Evolutionary conservation across 768 basidiomycete species (phyloP).

Genomic region (Leccinum olivaceopallidum): DNA sequence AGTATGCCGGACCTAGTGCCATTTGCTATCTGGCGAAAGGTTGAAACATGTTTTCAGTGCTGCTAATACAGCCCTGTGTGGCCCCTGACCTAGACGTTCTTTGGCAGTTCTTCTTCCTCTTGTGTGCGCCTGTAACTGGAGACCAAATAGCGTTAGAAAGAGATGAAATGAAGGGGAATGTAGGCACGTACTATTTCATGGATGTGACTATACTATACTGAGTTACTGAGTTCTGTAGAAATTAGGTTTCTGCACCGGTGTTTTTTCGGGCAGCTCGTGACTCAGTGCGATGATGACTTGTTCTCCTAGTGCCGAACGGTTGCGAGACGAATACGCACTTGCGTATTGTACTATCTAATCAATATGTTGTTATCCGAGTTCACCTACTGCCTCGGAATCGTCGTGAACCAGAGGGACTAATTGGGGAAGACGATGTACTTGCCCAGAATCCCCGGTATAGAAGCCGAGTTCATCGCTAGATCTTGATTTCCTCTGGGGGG

Average conservation of each 20-base stretch:
- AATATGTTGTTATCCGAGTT: constrained; percentile 48
- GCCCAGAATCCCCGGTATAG: constrained; percentile 56
- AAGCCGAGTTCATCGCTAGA: constrained; percentile 43
- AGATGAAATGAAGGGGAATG: neutral
- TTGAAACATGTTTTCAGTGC: constrained; percentile 27
- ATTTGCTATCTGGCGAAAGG: constrained; percentile 48
- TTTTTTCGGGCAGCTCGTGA: constrained; percentile 54
- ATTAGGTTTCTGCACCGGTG: constrained; percentile 47
- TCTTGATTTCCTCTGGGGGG: constrained; percentile 41
- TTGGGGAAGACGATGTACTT: constrained; percentile 3
- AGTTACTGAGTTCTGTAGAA: constrained; percentile 26
- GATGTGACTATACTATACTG: constrained; percentile 35
- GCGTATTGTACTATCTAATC: constrained; percentile 67
- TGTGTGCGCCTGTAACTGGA: constrained; percentile 48
- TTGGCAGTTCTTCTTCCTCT: constrained; percentile 50
- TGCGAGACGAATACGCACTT: constrained; percentile 36
- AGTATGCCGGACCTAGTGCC: constrained; percentile 60
- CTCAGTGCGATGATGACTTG: constrained; percentile 42
- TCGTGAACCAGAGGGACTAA: neutral
- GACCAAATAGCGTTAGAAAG: neutral
- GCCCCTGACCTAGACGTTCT: constrained; percentile 60
- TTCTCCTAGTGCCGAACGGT: neutral
- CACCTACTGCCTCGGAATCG: constrained; percentile 44
- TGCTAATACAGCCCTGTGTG: constrained; percentile 42
- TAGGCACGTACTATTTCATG: constrained; percentile 24